Base-by-base conservation (phyloP, 768 basidiomycete genomes). In the Boletellus emodensis region DNA sequence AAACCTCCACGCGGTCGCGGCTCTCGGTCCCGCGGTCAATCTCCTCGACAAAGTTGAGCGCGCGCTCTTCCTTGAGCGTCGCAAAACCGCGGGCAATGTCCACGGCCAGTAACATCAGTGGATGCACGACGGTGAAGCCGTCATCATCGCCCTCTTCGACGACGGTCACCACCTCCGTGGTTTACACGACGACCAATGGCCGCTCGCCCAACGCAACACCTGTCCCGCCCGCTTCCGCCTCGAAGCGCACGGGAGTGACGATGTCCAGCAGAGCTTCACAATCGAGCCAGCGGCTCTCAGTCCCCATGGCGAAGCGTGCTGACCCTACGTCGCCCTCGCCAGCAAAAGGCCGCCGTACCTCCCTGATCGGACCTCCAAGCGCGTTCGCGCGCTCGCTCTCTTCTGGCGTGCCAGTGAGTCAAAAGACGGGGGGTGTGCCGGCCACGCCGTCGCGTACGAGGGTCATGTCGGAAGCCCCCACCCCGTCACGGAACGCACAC, bases 71-170 rank as follows among this genome's bases (percentile, higher is more conserved):
- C 33, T 58, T 72, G 50, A 71, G 70, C 46, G 59, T 70, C 46
- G 68, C 72, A 9, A 84, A 84, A 66, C 75, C 82, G 20, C 73
- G 81, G 18, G 71, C 79, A 13, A 69, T 73, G 52, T 84, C 81
- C 15, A 78, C 71, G 55, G 78, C 77, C 38, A 77, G 76, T 49
- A 63, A 69, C 46, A 56, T 66, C 46, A 81, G 79, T 55, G 77
- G 75, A 6, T 74, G 71, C 59, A 77, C 77, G 5, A 83, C 80
- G 10, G 69, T 82, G 45, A 76, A 72, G 30, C 66, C 71, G 4
- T 62, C 56, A 3, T 44, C 53, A 9, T 65, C 68, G 1, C 60
- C 63, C 8, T 48, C 58, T 7, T 63, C 66, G 15, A 61, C 60
- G 11, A 61, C 67, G 3, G 46, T 53, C 44, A 59, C 60, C 26